phyloP scores from a whole-genome alignment of 2,329 filamentous ascomycete genomes.

The Sarocladiaceae sp. region DNA sequence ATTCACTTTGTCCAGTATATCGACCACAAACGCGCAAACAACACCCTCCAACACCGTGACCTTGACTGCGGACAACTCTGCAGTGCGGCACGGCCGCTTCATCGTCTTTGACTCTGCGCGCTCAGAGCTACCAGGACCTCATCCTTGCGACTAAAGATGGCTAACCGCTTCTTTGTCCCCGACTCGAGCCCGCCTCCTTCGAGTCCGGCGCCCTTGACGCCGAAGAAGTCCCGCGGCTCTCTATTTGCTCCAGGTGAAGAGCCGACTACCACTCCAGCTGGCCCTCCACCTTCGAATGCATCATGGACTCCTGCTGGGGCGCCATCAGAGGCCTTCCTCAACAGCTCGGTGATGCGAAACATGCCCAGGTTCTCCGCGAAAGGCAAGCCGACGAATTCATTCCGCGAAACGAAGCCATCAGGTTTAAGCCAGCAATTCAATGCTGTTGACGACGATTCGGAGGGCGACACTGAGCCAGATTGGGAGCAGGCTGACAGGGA shows the following conservation, averaged over 20 bases:
- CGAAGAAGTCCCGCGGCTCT: conserved; percentile 19
- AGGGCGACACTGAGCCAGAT: conserved; percentile 29
- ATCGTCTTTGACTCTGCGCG: background rate
- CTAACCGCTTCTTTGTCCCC: conserved; percentile 36
- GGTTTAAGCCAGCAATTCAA: conserved; percentile 41
- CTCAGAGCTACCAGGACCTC: background rate
- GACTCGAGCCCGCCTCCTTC: conserved; percentile 35
- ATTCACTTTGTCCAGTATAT: too few species aligned
- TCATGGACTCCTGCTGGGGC: conserved; percentile 55
- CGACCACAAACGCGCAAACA: too few species aligned
- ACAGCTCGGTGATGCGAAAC: conserved; percentile 48
- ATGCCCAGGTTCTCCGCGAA: conserved; percentile 15
- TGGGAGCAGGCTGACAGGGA: conserved; percentile 20
- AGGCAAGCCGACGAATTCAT: background rate
- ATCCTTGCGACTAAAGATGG: conserved; percentile 26
- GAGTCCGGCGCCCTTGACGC: conserved; percentile 45
- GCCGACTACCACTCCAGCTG: conserved; percentile 51
- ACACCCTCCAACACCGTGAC: too few species aligned
- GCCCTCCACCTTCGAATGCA: conserved; percentile 46
- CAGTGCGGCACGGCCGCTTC: background rate
- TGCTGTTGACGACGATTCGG: conserved; percentile 29
- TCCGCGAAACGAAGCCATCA: conserved; percentile 38
- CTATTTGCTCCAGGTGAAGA: conserved; percentile 37
- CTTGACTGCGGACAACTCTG: background rate
- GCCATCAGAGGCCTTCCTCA: conserved; percentile 49